Base-by-base conservation (phyloP, 164 flowering plant species). In the Vitis rotundifolia region DNA sequence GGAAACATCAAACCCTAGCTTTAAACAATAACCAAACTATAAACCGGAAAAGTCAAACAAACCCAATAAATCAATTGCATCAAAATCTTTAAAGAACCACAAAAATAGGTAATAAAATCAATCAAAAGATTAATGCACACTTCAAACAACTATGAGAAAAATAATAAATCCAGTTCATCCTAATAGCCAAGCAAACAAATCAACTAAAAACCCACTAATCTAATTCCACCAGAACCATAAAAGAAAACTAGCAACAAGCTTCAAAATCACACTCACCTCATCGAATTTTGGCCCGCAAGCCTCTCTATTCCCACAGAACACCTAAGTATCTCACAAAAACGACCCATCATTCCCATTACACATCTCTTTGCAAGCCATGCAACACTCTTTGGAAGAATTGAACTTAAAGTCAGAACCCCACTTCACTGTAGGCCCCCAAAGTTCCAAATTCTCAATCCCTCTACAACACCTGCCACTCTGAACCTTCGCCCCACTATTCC, bases 241-340 rank as follows among this genome's bases (percentile, higher is more conserved):
- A 56, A 26, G 28, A 71, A 75, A 49, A 37, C 49, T 64, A 60
- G 49, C 13, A 68, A 13, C 13, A 18, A 72, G 48, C 50, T 22
- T 19, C 57, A 37, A 66, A 56, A n/a, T 19, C 57, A 37, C 53
- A 66, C 83, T 75, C 47, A 92, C 98, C 91, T 94, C 93, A 44
- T 97, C 97, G 61, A 87, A 94, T 74, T 87, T 80, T 1, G 82
- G 55, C 4, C 96, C 96, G 67, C 98, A 92, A 66, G 84, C 67
- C 64, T 84, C 73, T 63, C 60, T 80, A 69, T 87, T 81, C 22
- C 94, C 97, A 53, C 97, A 94, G 74, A 89, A 94, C 18, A 95
- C 99, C 99, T 98, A 95, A 0, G 92, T 66, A 83, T 95, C 91
- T 59, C 99, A 95, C 77, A 90, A 80, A 75, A 97, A 93, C 26